Evolutionary conservation across 805 yeast species (phyloP), one percentile per base, ranked within the genome.

Genomic region (Saccharomycopsis olivae): DNA sequence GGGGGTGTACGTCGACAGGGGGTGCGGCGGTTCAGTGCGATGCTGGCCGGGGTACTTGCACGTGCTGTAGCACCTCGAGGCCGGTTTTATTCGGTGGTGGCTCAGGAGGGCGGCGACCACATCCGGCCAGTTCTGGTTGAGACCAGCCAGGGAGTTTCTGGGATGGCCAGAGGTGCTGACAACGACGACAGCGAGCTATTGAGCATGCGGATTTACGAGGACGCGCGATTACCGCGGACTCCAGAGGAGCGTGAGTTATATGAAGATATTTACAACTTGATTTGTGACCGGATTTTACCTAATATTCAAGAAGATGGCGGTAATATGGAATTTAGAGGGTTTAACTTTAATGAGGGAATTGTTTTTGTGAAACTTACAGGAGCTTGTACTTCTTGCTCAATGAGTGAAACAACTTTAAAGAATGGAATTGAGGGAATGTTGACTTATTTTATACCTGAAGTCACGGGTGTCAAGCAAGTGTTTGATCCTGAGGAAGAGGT

Each of bases 251-350:
- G 39, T 17, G 49, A 43, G 6, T 25, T 46, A 10, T 46, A 46
- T 25, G 47, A 43, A 24, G 47, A 46, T 21, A 86, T 92, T 53
- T 83, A 86, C 51, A 97, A 92, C 55, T 68, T 92, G 41, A 79
- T 94, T 41, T 94, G 83, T 46, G 92, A 98, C 2, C 76, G 96
- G 56, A 88, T 92, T 38, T 78, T 96, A 54, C 99, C 99, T 1
- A 96, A 97, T 1, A 87, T 92, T 43, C 95, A 87, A 62, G 99
- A 92, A 53, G 99, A 92, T 54, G 99, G 99, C 47, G 99, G 99
- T 25, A 97, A 92, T 55, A 78, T 92, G 47, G 88, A 85, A 51
- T 94, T 77, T 57, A 71, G 83, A 44, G 92, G 85, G 4, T 88
- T 84, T 55, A 85, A 84, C 42, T 86, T 81, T 47, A 84, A 79